A percentile compares a stretch with the other conserved stretches of the same genome.
phyloP scores from a whole-genome alignment of 441 rosid genomes.

The Adansonia rubrostipa region DNA sequence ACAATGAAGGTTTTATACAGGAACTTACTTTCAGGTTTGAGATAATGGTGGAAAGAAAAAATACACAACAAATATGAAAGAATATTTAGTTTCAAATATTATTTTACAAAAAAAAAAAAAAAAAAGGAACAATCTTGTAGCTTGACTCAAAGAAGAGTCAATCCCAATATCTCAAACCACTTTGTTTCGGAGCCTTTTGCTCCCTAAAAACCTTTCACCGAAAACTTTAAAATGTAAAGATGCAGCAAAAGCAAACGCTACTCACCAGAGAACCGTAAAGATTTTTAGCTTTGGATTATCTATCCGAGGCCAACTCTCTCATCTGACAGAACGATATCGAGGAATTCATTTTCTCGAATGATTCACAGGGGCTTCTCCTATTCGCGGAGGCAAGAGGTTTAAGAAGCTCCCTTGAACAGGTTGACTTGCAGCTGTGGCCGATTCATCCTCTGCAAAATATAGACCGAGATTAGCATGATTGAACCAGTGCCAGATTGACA shows the following conservation, averaged over 20 bases:
- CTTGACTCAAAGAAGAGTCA: not conserved
- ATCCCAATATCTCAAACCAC: constrained; percentile 30
- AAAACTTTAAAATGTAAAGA: constrained; percentile 22
- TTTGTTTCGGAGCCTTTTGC: constrained; percentile 37
- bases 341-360: constrained; percentile 43
- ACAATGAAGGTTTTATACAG: constrained; percentile 14
- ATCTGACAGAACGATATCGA: not conserved
- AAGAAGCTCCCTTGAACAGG: constrained; percentile 83
- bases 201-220: constrained; percentile 31
- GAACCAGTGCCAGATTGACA: not conserved
- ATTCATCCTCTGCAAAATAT: constrained; percentile 64
- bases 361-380: constrained; percentile 65
- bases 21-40: constrained; percentile 23
- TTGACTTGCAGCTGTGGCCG: constrained; percentile 55
- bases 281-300: not conserved
- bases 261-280: constrained; percentile 21
- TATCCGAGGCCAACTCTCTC: constrained; percentile 10
- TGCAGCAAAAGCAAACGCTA: constrained; percentile 30
- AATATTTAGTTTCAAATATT: constrained; percentile 45
- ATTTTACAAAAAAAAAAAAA: constrained; percentile 32
- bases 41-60: constrained; percentile 5
- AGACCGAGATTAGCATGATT: not conserved
- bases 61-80: constrained; percentile 41
- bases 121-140: constrained; percentile 32
- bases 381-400: constrained; percentile 66